Evolutionary conservation across 331 rosid genomes (phyloP).

Genomic region (Spiraea crenata): DNA sequence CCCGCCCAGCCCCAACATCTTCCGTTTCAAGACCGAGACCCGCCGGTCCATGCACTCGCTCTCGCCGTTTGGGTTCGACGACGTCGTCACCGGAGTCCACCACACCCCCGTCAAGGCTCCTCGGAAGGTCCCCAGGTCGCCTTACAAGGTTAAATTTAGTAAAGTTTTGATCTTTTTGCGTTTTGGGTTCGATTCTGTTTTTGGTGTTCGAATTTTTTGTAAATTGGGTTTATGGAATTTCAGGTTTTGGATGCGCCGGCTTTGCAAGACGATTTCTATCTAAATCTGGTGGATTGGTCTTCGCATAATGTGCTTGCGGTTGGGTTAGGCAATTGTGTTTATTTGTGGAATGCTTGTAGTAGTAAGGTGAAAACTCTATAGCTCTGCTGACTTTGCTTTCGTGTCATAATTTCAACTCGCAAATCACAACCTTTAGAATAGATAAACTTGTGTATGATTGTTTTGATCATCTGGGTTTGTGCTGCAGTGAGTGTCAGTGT

Average conservation of each 20-base stretch:
- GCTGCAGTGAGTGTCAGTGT: neutral
- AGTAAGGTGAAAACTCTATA: slow-evolving; percentile 60
- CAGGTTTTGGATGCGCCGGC: slow-evolving; percentile 96
- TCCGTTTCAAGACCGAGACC: slow-evolving; percentile 87
- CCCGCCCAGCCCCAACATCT: slow-evolving; percentile 69
- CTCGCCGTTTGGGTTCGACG: slow-evolving; percentile 70
- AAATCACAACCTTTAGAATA: neutral
- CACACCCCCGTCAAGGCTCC: slow-evolving; percentile 74
- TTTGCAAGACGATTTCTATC: slow-evolving; percentile 88
- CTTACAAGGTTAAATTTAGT: slow-evolving; percentile 61
- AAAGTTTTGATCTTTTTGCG: neutral
- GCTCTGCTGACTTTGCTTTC: neutral
- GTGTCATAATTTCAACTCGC: neutral
- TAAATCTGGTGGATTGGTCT: slow-evolving; percentile 97
- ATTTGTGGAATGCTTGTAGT: slow-evolving; percentile 97
- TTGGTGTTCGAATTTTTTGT: neutral
- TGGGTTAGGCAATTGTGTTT: slow-evolving; percentile 92
- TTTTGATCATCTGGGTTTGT: neutral
- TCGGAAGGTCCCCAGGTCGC: slow-evolving; percentile 87
- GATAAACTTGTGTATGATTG: neutral
- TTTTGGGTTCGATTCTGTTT: slow-evolving; percentile 1
- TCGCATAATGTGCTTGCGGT: slow-evolving; percentile 87
- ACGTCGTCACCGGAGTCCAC: slow-evolving; percentile 57
- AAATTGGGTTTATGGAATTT: slow-evolving; percentile 5
- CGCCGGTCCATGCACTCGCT: slow-evolving; percentile 78